Evolutionary conservation across 208 protist species (phyloP), one percentile per base, ranked within the genome.

Genomic region (Trypanosoma vivax): DNA sequence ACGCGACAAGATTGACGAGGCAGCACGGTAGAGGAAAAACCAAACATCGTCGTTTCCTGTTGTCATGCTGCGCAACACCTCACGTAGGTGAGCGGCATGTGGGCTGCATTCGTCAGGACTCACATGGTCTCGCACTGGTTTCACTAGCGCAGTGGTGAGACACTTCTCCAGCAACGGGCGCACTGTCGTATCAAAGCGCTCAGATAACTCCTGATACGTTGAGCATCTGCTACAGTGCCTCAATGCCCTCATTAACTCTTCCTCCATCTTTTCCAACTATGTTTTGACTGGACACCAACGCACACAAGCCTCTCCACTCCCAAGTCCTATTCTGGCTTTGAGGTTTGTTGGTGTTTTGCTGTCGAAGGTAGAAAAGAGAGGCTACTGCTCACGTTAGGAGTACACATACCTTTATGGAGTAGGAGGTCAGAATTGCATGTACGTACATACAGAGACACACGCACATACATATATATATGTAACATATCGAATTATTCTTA

Each of bases 31-130:
- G 6, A 87, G 38, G 25, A 93, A 75, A 49, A 90, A 75, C 83
- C 82, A 90, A 19, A 93, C 79, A 39, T 93, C 86, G 47, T 93
- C 86, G 23, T 19, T 43, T 35, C 66, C 65, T 0, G 46, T 51
- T 0, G 43, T 61, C 1, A 33, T 48, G 5, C 38, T 25, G 3
- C 45, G 34, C 29, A 88, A 56, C 9, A 45, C 30, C 25, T 92
- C 77, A 16, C 81, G 81, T 33, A 89, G 54, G 30, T 65, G 52
- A 2, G 69, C 76, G 4, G 69, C 72, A 0, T n/a, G 39, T 4
- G 78, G 78, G 37, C 63, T 76, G 69, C 79, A 88, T 43, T 83
- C 76, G 28, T 88, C 79, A 6, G 82, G 79, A 4, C 69, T 71
- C 23, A 79, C 70, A 39, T 88, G 55, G 37, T 90, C 82, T 34